phyloP scores from a whole-genome alignment of 1,284 basidiomycete genomes.

The Ustilago xerochloae region DNA sequence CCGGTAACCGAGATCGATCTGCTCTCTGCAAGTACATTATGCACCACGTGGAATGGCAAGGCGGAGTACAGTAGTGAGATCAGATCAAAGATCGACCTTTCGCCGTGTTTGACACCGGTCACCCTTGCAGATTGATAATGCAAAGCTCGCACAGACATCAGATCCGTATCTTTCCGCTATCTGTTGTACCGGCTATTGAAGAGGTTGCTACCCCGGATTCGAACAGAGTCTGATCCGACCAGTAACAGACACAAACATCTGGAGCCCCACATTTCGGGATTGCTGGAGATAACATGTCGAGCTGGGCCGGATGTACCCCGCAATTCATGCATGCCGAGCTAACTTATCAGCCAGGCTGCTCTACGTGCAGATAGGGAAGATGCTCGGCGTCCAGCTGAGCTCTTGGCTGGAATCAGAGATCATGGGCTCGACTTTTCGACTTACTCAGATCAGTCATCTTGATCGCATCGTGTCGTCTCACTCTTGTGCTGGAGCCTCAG shows the following conservation, averaged over 20 bases:
- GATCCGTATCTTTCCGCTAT: not conserved
- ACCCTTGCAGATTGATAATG: not conserved
- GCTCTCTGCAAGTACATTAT: not conserved
- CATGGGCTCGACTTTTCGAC: not conserved
- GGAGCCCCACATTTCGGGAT: slow-evolving; percentile 6
- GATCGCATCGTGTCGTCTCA: not conserved
- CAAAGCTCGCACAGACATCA: not conserved
- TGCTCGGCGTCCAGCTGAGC: too few species aligned
- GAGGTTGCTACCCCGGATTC: not conserved
- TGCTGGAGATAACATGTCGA: not conserved
- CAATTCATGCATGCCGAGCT: slow-evolving; percentile 12
- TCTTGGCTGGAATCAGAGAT: too few species aligned
- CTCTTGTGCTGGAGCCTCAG: too few species aligned
- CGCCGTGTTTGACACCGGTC: not conserved
- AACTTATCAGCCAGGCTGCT: too few species aligned
- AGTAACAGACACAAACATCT: not conserved
- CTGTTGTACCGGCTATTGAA: not conserved
- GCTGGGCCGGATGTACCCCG: not conserved
- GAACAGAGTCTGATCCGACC: not conserved
- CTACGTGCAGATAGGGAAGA: too few species aligned
- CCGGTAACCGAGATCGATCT: slow-evolving; percentile 18
- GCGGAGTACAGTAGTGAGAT: not conserved
- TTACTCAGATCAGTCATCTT: not conserved
- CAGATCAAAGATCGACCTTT: not conserved
- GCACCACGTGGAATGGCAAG: slow-evolving; percentile 1